Base-by-base conservation (phyloP, 192 early-diverging fungal species). In the Blastocladiella britannica region DNA sequence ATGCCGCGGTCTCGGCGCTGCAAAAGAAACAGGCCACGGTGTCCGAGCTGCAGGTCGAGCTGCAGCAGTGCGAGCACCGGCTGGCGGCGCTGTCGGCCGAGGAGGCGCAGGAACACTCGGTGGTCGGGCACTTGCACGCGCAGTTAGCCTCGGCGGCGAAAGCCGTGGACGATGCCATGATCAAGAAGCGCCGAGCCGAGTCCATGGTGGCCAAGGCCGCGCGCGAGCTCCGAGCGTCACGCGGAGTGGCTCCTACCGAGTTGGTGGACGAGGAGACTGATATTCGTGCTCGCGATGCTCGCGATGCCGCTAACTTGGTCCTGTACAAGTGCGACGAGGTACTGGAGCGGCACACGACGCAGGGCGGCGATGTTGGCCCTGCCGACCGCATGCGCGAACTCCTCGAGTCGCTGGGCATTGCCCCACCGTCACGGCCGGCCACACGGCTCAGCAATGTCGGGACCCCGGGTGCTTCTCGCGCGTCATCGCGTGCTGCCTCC, bases 1-100 rank as follows among this genome's bases (percentile, higher is more conserved):
- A 47, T 20, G 37, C 54, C 69, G 74, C 70, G 75, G 76, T 80
- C 70, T 56, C 66, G 67, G 25, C 63, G 25, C 78, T 73, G 65
- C 73, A 76, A 55, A 52, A 43, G 5, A 78, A 78, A 56, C 65
- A 75, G 12, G 26, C 59, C 22, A 62, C 72, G 28, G 71, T 80
- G 53, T 72, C 75, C 62, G 62, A 60, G 26, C 56, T 78, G 15
- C 78, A 80, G 59, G 56, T 60, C 12, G 55, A 65, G n/a, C 62
- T 80, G 12, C 28, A 53, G 25, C 43, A 65, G 22, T 25, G 66
- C 22, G 78, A 80, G 55, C 55, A 57, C 8, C 28, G 54, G 9
- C 61, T 67, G 47, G n/a, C 60, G 7, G 29, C 57, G 7, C 28
- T 68, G 18, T 63, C 65, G 12, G 28, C 47, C 20, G 65, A 68